Percentiles rank a stretch among this genome's conserved stretches.
Evolutionary conservation across 2,329 filamentous ascomycete genomes (phyloP).

Genomic region (Rosellinia necatrix): DNA sequence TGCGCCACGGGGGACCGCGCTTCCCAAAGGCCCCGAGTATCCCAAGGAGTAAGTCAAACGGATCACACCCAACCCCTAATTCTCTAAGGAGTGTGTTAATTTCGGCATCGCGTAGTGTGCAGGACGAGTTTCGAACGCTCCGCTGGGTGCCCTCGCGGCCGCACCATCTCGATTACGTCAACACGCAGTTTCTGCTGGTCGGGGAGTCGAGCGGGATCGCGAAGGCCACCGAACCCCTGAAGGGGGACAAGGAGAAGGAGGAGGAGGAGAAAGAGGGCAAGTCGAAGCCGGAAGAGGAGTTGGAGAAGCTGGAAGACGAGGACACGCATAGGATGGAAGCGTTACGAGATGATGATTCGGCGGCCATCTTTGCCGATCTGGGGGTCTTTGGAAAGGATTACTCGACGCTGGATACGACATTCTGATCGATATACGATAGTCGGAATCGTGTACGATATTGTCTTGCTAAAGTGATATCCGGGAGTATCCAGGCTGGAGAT

Average conservation of each 20-base stretch:
- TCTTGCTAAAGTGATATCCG: not conserved
- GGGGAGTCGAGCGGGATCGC: slow-evolving; percentile 66
- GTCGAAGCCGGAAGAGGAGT: slow-evolving; percentile 68
- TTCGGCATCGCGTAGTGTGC: slow-evolving; percentile 52
- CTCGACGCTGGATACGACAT: slow-evolving; percentile 65
- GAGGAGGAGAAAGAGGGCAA: slow-evolving; percentile 63
- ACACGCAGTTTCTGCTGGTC: slow-evolving; percentile 78
- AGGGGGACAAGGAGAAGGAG: slow-evolving; percentile 62
- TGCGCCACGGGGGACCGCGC: slow-evolving; percentile 64
- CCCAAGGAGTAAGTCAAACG: slow-evolving; percentile 66
- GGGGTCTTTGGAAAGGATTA: slow-evolving; percentile 61
- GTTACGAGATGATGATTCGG: slow-evolving; percentile 52
- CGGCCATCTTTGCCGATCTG: slow-evolving; percentile 54
- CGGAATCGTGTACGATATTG: not conserved
- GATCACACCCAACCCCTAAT: not conserved
- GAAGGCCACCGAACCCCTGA: slow-evolving; percentile 60
- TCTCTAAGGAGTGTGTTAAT: not conserved
- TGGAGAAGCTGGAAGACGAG: slow-evolving; percentile 77
- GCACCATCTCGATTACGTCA: slow-evolving; percentile 73
- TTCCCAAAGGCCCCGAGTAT: slow-evolving; percentile 71
- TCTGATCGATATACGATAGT: slow-evolving; percentile 33
- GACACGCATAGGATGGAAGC: slow-evolving; percentile 68
- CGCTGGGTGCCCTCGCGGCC: slow-evolving; percentile 78
- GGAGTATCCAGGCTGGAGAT: not conserved
- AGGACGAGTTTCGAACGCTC: slow-evolving; percentile 71